Percentiles rank a stretch among this genome's conserved stretches.
Evolutionary conservation across 805 yeast species (phyloP).

Genomic region (Suhomyces prunicola): DNA sequence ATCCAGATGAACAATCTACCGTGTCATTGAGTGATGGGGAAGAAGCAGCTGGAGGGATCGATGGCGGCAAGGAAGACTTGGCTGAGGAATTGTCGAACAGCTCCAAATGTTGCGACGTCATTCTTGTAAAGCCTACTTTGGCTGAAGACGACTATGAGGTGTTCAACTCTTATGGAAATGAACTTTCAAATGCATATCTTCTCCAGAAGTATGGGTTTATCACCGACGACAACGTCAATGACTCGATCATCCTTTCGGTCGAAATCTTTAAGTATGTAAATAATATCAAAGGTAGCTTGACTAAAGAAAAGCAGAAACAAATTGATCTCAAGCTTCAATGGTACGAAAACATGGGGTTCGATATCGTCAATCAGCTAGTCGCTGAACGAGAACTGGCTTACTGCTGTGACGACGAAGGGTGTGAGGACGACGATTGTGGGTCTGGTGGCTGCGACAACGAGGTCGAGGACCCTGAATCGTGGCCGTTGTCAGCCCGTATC

Average conservation of each 20-base stretch:
- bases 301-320: slow-evolving; percentile 28
- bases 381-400: slow-evolving; percentile 3
- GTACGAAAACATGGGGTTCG: slow-evolving; percentile 49
- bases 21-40: slow-evolving; percentile 14
- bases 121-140: slow-evolving; percentile 41
- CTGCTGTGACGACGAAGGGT: slow-evolving; percentile 7
- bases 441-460: slow-evolving; percentile 18
- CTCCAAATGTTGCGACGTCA: slow-evolving; percentile 67
- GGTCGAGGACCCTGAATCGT: slow-evolving; percentile 26
- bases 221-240: slow-evolving; percentile 45
- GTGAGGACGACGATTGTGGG: slow-evolving; percentile 8
- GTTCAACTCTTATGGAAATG: slow-evolving; percentile 78
- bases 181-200: slow-evolving; percentile 59
- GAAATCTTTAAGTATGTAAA: slow-evolving; percentile 41
- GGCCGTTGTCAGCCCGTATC: slow-evolving; percentile 46
- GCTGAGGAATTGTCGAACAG: slow-evolving; percentile 33
- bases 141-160: slow-evolving; percentile 52
- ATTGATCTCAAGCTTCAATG: slow-evolving; percentile 41
- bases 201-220: slow-evolving; percentile 80
- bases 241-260: slow-evolving; percentile 54
- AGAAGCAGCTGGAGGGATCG: slow-evolving; percentile 12
- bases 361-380: slow-evolving; percentile 27
- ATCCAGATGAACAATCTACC: slow-evolving; percentile 20
- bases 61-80: slow-evolving; percentile 26
- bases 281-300: slow-evolving; percentile 13